Conservation (phyloP, 148 eudicot species). For the Bassia scoparia region DNA sequence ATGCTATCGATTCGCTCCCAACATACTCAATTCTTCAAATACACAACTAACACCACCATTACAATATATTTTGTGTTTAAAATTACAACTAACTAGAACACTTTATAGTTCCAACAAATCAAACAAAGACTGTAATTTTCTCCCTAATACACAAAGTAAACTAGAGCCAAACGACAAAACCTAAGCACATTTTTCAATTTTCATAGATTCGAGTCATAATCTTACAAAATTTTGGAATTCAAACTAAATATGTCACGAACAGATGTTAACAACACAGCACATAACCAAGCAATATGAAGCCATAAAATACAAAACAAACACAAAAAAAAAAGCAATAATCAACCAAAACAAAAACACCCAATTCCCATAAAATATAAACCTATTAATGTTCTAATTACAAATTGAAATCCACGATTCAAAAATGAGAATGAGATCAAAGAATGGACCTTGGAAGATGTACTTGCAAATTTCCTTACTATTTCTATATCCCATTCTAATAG, state of each 20-base stretch:
- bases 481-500: too few relatives aligned
- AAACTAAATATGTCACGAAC: neutral
- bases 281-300: neutral
- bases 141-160: neutral
- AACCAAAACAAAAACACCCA: neutral
- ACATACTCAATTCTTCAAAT: too few relatives aligned
- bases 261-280: neutral
- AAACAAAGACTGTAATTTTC: too few relatives aligned
- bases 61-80: too few relatives aligned
- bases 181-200: neutral
- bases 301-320: neutral
- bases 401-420: neutral
- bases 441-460: conserved; percentile 77
- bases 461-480: conserved; percentile 80
- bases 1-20: too few relatives aligned
- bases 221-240: neutral
- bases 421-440: neutral
- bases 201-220: neutral
- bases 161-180: neutral
- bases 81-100: too few relatives aligned
- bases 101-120: too few relatives aligned
- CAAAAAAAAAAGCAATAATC: too few relatives aligned
- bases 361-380: too few relatives aligned
- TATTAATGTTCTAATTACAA: too few relatives aligned
- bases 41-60: too few relatives aligned